Evolutionary conservation across 495 filamentous ascomycete genomes (phyloP).

Genomic region (Neurospora tetrasperma): DNA sequence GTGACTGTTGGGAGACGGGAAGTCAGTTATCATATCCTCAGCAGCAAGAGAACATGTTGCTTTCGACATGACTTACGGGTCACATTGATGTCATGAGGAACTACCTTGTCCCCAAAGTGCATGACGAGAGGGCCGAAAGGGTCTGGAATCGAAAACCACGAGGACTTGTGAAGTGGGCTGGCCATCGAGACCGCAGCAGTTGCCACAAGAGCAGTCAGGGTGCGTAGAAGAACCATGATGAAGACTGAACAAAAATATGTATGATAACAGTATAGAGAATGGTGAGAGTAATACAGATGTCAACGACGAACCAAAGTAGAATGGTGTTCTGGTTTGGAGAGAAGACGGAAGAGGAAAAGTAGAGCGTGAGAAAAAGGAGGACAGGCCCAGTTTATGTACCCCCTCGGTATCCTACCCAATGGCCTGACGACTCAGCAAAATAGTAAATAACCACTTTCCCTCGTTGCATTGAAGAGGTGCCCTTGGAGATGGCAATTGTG

Average conservation of each 20-base stretch:
- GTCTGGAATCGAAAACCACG: not conserved
- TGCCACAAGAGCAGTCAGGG: conserved; percentile 18
- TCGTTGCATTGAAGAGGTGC: not conserved
- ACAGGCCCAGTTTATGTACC: not conserved
- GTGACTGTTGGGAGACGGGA: conserved; percentile 4
- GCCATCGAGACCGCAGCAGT: conserved; percentile 22
- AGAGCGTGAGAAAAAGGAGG: not conserved
- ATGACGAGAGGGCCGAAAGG: not conserved
- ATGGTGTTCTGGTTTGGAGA: not conserved
- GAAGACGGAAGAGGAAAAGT: not conserved
- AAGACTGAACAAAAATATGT: not conserved
- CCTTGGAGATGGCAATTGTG: not conserved
- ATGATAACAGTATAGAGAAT: not conserved
- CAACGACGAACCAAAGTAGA: not conserved
- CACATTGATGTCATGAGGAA: not conserved
- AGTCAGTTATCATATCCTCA: not conserved
- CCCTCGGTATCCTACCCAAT: not conserved
- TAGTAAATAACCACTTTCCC: not conserved
- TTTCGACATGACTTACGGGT: not conserved
- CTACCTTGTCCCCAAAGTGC: not conserved
- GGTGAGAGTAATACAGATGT: not conserved
- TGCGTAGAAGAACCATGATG: conserved; percentile 24
- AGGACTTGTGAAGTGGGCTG: conserved; percentile 28
- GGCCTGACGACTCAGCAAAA: not conserved
- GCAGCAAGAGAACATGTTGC: not conserved